A percentile compares a stretch with the other conserved stretches of the same genome.
Conservation (phyloP, 202 grass and related monocot genomes). For the Setaria viridis region DNA sequence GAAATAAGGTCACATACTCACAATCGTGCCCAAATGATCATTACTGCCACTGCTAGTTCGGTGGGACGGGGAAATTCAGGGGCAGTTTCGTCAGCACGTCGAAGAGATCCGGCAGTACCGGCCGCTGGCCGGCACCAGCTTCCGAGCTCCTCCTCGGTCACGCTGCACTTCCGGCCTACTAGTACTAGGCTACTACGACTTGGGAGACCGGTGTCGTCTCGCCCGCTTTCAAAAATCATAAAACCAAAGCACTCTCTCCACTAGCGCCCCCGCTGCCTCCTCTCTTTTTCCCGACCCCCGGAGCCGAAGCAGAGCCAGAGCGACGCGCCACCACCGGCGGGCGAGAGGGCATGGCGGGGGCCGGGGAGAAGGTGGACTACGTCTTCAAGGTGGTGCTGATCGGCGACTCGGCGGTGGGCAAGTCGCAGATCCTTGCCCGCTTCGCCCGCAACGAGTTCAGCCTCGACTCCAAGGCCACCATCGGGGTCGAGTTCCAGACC, state of each 20-base stretch:
- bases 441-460: constrained; percentile 50
- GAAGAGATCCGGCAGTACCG: background rate
- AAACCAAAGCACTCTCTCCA: constrained; percentile 7
- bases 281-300: background rate
- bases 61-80: background rate
- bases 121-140: background rate
- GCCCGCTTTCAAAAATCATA: constrained; percentile 24
- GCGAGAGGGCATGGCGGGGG: constrained; percentile 23
- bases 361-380: constrained; percentile 76
- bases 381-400: constrained; percentile 88
- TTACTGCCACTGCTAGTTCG: background rate
- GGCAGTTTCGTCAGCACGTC: background rate
- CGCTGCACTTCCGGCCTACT: too few species aligned
- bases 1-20: too few species aligned
- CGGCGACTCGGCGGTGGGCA: constrained; percentile 82
- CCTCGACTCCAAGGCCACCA: constrained; percentile 97
- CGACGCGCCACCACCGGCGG: background rate
- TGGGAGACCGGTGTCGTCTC: constrained; percentile 36
- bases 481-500: constrained; percentile 96
- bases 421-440: constrained; percentile 79
- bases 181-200: background rate
- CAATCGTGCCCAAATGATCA: background rate
- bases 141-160: background rate
- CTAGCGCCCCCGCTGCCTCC: background rate
- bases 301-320: constrained; percentile 12